These are phyloP conservation scores for Syzygium aromaticum DNA, from an alignment of 345 rosid genomes.

Conservation along the genomic window DNA sequence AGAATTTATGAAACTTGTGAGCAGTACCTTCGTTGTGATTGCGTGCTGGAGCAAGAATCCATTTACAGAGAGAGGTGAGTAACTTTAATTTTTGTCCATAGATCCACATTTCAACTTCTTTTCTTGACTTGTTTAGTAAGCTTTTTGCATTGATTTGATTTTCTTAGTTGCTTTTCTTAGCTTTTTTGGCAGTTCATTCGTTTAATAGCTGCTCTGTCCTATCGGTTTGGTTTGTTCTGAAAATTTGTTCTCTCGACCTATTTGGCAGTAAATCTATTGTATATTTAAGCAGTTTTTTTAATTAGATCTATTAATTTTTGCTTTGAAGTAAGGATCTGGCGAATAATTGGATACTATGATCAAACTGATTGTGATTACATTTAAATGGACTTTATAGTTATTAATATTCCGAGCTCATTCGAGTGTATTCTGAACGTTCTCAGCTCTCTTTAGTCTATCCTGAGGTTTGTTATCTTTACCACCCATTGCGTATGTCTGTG, in stretches of 20 bases:
- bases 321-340: neutral
- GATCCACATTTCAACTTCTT: neutral
- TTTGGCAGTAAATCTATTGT: neutral
- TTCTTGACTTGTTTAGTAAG: neutral
- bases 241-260: neutral
- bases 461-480: neutral
- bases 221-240: neutral
- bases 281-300: neutral
- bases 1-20: conserved; percentile 50
- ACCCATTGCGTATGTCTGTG: neutral
- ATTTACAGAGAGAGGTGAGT: conserved; percentile 46
- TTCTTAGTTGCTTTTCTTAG: neutral
- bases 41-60: conserved; percentile 59
- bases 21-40: conserved; percentile 49
- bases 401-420: neutral
- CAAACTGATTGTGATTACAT: neutral
- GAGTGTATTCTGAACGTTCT: neutral
- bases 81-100: neutral
- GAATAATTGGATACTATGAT: neutral
- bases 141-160: neutral
- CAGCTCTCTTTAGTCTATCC: neutral
- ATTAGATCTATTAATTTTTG: neutral
- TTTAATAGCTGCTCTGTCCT: neutral
- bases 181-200: neutral
- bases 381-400: neutral